phyloP scores from a whole-genome alignment of 192 early-diverging fungal species.

The Podila verticillata region DNA sequence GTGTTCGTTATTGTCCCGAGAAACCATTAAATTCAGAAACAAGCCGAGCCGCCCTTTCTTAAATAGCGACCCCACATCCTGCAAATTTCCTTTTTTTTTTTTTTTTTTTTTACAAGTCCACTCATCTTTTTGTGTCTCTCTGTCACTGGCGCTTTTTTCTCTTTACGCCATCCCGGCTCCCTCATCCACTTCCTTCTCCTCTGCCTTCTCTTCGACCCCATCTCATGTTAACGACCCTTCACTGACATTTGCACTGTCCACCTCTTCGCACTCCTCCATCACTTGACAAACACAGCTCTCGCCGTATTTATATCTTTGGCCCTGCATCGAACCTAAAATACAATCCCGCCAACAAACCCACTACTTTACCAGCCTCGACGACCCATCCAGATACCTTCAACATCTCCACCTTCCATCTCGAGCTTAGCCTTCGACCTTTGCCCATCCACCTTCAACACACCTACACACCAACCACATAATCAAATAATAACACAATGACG shows the following conservation, averaged over 20 bases:
- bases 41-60: too few relatives aligned
- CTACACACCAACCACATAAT: background rate
- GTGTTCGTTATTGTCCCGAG: too few relatives aligned
- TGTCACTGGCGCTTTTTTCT: background rate
- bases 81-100: conserved; percentile 1
- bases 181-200: background rate
- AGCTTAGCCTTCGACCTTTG: too few relatives aligned
- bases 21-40: too few relatives aligned
- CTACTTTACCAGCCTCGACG: background rate
- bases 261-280: background rate
- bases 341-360: too few relatives aligned
- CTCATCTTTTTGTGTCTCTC: background rate
- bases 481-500: background rate
- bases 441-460: too few relatives aligned
- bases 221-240: background rate
- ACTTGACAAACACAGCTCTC: background rate
- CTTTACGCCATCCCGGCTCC: background rate
- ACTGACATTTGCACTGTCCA: background rate
- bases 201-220: background rate
- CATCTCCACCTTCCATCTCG: background rate
- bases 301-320: background rate
- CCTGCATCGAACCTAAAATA: background rate
- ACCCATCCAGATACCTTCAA: background rate
- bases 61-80: too few relatives aligned
- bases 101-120: background rate